Evolutionary conservation across 352 stramenopile genomes (phyloP).

Genomic region (Phytophthora meadii): DNA sequence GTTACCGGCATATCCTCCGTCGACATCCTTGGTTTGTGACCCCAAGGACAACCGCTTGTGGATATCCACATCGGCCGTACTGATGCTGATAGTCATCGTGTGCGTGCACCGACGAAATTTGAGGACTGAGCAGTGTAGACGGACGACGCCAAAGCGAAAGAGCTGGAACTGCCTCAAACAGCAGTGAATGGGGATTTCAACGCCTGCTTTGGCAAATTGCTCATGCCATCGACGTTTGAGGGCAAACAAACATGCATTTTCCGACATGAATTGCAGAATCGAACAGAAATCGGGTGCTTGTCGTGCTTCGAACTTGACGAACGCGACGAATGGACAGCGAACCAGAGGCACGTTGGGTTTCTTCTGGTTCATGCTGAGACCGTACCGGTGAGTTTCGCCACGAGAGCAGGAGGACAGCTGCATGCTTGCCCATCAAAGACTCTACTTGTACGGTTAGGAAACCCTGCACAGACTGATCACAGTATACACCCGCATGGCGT

Average conservation of each 20-base stretch:
- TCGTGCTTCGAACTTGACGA: slow-evolving; percentile 3
- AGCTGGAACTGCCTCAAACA: background rate
- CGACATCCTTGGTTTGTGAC: slow-evolving; percentile 30
- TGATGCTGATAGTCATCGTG: slow-evolving; percentile 2
- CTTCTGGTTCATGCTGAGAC: background rate
- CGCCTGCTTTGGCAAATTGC: slow-evolving; percentile 3
- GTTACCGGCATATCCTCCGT: slow-evolving; percentile 19
- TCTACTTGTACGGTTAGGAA: background rate
- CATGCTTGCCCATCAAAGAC: background rate
- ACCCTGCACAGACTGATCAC: background rate
- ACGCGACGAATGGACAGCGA: background rate
- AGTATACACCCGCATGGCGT: background rate
- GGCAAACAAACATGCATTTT: background rate
- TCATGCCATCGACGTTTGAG: slow-evolving; percentile 4
- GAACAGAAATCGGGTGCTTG: background rate
- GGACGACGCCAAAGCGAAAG: slow-evolving; percentile 1
- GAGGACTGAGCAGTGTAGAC: background rate
- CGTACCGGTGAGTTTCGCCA: background rate
- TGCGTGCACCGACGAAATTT: slow-evolving; percentile 6
- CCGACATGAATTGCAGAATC: background rate
- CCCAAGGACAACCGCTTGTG: slow-evolving; percentile 29
- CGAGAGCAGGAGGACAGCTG: slow-evolving; percentile 1
- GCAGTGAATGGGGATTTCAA: slow-evolving; percentile 5
- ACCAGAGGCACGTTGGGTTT: background rate
- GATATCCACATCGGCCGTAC: slow-evolving; percentile 19